phyloP scores from a whole-genome alignment of 768 basidiomycete species.

The Russula vinacea region DNA sequence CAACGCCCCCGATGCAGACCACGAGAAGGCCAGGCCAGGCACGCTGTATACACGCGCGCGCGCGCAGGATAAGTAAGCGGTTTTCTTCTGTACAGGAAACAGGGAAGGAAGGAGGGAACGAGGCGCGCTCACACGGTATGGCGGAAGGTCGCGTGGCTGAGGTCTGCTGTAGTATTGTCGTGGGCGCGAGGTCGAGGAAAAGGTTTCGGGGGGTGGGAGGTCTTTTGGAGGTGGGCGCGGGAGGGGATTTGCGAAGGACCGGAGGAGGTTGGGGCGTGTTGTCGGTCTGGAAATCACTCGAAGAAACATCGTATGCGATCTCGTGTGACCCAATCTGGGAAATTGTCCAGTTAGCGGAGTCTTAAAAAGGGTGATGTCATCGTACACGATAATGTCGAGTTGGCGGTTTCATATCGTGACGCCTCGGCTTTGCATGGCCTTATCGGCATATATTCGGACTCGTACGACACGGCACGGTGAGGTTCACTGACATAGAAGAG shows the following conservation, averaged over 20 bases:
- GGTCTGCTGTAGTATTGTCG: slow-evolving; percentile 46
- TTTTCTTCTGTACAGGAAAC: not conserved
- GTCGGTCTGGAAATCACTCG: not conserved
- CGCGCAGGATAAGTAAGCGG: not conserved
- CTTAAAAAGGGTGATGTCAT: too few relatives aligned
- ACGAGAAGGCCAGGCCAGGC: slow-evolving; percentile 60
- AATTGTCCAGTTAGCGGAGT: not conserved
- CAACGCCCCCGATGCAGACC: slow-evolving; percentile 49
- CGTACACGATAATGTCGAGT: not conserved
- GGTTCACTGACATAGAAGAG: not conserved
- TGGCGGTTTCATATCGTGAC: not conserved
- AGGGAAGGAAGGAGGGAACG: not conserved
- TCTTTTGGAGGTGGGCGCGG: slow-evolving; percentile 27
- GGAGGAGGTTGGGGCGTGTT: not conserved
- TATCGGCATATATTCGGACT: slow-evolving; percentile 8
- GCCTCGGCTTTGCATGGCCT: too few relatives aligned
- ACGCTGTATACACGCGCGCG: slow-evolving; percentile 28
- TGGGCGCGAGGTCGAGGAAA: slow-evolving; percentile 46
- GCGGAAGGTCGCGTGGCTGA: slow-evolving; percentile 42
- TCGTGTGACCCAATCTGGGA: not conserved
- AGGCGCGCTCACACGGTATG: slow-evolving; percentile 38
- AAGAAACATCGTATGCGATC: not conserved
- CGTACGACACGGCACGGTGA: not conserved
- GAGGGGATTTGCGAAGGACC: slow-evolving; percentile 20
- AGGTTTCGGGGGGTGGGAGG: slow-evolving; percentile 37